phyloP scores from a whole-genome alignment of 176 grass and related monocot genomes.

The barley (Hordeum vulgare) region DNA sequence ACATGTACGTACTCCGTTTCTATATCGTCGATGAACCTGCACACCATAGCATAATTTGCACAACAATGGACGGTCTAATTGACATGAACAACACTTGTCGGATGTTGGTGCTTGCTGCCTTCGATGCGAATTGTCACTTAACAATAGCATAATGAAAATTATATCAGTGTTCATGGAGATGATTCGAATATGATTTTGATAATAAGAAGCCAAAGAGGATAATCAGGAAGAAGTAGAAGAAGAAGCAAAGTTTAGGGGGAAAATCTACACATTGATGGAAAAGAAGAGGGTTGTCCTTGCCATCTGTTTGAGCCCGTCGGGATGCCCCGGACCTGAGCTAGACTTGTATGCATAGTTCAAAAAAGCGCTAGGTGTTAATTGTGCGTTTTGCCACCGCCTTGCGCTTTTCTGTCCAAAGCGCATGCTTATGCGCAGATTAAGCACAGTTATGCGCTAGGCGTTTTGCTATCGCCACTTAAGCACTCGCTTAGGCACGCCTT shows the following conservation, averaged over 20 bases:
- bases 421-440: too few species aligned
- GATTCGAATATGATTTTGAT: neutral
- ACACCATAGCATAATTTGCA: neutral
- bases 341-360: neutral
- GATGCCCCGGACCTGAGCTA: neutral
- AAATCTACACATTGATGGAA: neutral
- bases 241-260: neutral
- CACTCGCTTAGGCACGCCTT: too few species aligned
- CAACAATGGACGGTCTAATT: neutral
- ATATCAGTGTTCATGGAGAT: neutral
- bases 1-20: neutral
- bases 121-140: neutral
- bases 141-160: neutral
- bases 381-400: too few species aligned
- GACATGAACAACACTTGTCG: neutral
- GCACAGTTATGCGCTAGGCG: too few species aligned
- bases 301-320: neutral
- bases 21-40: neutral
- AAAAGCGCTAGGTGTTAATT: too few species aligned
- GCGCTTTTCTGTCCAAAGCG: too few species aligned
- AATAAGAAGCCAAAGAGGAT: neutral
- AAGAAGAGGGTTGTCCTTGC: neutral
- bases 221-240: neutral
- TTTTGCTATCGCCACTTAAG: too few species aligned
- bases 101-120: neutral